phyloP scores from a whole-genome alignment of 768 basidiomycete genomes.

The Cubamyces sp. region DNA sequence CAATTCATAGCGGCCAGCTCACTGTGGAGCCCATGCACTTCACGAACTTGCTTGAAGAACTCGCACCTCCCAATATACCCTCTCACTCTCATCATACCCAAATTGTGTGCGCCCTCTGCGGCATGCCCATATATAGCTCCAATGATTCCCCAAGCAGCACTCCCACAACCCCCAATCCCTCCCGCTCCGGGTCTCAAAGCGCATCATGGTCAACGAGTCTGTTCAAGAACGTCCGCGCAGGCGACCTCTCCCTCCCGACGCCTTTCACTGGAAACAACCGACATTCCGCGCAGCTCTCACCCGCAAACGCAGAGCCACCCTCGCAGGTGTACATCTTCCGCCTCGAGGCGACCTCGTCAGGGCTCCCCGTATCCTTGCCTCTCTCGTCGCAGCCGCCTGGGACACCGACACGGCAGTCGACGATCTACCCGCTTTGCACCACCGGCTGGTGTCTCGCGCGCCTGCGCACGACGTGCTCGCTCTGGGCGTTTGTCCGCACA shows the following conservation, averaged over 20 bases:
- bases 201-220: slow-evolving; percentile 59
- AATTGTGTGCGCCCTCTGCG: slow-evolving; percentile 83
- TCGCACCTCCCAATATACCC: slow-evolving; percentile 47
- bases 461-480: slow-evolving; percentile 82
- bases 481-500: slow-evolving; percentile 88
- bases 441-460: slow-evolving; percentile 87
- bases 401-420: slow-evolving; percentile 36
- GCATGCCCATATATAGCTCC: slow-evolving; percentile 53
- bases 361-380: slow-evolving; percentile 32
- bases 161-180: slow-evolving; percentile 39
- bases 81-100: slow-evolving; percentile 50
- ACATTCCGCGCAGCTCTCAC: slow-evolving; percentile 21
- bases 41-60: slow-evolving; percentile 59
- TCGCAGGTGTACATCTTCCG: slow-evolving; percentile 71
- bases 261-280: slow-evolving; percentile 7
- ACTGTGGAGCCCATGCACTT: slow-evolving; percentile 85
- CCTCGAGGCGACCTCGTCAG: slow-evolving; percentile 43
- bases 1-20: slow-evolving; percentile 87
- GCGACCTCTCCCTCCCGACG: slow-evolving; percentile 34
- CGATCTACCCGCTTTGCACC: slow-evolving; percentile 80
- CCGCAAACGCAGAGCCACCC: slow-evolving; percentile 36
- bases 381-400: slow-evolving; percentile 29
- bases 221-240: slow-evolving; percentile 56
- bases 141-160: slow-evolving; percentile 30
- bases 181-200: slow-evolving; percentile 34